Conservation (phyloP, 2,329 filamentous ascomycete species). For the Ophiocordyceps robertsii region DNA sequence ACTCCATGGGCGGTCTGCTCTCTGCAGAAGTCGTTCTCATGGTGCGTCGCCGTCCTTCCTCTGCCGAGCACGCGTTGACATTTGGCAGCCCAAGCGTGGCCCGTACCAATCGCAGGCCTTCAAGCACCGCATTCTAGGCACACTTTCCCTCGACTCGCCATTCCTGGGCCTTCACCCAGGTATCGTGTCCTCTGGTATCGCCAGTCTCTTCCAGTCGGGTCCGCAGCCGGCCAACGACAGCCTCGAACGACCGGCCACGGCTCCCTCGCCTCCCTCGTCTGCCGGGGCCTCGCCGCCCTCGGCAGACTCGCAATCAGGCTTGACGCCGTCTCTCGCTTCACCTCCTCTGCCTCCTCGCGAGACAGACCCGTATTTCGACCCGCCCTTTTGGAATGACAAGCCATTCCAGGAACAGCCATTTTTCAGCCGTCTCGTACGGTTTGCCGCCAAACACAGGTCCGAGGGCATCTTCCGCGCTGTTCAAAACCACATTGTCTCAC, state of each 20-base stretch:
- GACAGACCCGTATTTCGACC: constrained; percentile 57
- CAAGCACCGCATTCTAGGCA: constrained; percentile 66
- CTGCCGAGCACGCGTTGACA: background rate
- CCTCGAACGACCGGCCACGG: background rate
- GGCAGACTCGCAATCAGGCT: background rate
- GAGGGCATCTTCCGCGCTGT: constrained; percentile 59
- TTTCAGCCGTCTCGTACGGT: constrained; percentile 56
- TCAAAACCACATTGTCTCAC: constrained; percentile 61
- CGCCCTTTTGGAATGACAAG: constrained; percentile 62
- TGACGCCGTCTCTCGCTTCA: constrained; percentile 1
- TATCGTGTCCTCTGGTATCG: constrained; percentile 68
- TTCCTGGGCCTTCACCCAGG: constrained; percentile 83
- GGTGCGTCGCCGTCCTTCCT: constrained; percentile 17
- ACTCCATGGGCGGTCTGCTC: constrained; percentile 81
- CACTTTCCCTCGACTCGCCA: constrained; percentile 72
- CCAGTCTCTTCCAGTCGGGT: constrained; percentile 55
- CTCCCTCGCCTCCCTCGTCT: constrained; percentile 5
- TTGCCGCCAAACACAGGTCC: constrained; percentile 64
- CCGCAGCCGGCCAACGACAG: constrained; percentile 10
- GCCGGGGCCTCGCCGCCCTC: background rate
- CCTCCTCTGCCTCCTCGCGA: constrained; percentile 6
- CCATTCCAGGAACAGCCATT: constrained; percentile 55
- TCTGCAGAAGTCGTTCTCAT: constrained; percentile 66
- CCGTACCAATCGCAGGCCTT: constrained; percentile 28
- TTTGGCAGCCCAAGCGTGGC: constrained; percentile 18